Conservation (phyloP, 108 stramenopile species). For the Craspedostauros australis region DNA sequence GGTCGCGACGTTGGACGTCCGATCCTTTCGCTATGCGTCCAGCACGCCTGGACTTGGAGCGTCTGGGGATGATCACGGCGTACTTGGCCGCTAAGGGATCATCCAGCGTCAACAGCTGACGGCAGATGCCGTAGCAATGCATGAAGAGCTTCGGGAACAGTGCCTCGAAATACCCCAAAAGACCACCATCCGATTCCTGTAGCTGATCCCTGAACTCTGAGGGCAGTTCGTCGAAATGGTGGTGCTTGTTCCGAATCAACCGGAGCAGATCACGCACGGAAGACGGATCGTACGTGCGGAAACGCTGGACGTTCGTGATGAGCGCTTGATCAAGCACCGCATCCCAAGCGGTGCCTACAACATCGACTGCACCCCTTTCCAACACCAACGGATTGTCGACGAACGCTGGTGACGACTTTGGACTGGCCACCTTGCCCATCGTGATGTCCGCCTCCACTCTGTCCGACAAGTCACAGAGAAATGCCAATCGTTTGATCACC, state of each 20-base stretch:
- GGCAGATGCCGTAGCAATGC: slow-evolving; percentile 80
- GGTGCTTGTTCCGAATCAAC: slow-evolving; percentile 92
- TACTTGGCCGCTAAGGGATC: slow-evolving; percentile 60
- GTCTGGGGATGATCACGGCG: no score
- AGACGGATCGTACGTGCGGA: slow-evolving; percentile 87
- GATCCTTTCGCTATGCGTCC: no score
- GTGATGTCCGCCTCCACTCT: slow-evolving; percentile 63
- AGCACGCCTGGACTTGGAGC: no score
- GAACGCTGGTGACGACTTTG: no score
- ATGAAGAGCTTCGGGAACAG: slow-evolving; percentile 83
- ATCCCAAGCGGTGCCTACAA: slow-evolving; percentile 90
- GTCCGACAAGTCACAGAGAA: slow-evolving; percentile 90
- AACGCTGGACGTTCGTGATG: slow-evolving; percentile 70
- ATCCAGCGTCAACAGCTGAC: slow-evolving; percentile 29
- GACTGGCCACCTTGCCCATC: neutral
- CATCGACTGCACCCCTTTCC: slow-evolving; percentile 68
- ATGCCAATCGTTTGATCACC: slow-evolving; percentile 60
- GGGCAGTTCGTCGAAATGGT: slow-evolving; percentile 91
- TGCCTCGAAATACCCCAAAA: slow-evolving; percentile 68
- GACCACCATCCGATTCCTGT: slow-evolving; percentile 48
- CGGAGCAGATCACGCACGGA: slow-evolving; percentile 86
- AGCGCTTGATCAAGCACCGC: slow-evolving; percentile 66
- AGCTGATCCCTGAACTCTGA: slow-evolving; percentile 41
- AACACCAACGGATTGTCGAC: slow-evolving; percentile 46
- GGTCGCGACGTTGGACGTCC: no score